A percentile compares a stretch with the other conserved stretches of the same genome.
phyloP scores from a whole-genome alignment of 305 asterid genomes.

The Fraxinus sp. region DNA sequence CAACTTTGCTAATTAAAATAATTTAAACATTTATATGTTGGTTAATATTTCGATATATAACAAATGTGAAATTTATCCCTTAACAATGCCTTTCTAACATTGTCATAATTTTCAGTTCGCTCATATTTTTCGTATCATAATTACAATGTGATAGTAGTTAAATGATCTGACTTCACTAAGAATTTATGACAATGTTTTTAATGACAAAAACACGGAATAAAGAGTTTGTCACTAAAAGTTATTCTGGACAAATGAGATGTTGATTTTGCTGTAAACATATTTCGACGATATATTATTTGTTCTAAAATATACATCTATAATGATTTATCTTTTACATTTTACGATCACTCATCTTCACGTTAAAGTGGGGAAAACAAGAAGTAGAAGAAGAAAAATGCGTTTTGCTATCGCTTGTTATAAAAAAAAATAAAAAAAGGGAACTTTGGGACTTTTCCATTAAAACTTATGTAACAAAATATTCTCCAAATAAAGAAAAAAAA shows the following conservation, averaged over 20 bases:
- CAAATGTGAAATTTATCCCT: not conserved
- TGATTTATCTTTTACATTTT: not conserved
- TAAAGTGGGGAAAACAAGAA: not conserved
- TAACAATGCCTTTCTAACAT: not conserved
- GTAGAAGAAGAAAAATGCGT: not conserved
- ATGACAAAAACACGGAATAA: too few relatives aligned
- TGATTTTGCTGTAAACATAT: not conserved
- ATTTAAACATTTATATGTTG: too few relatives aligned
- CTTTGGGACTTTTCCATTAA: not conserved
- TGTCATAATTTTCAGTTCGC: not conserved
- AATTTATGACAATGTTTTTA: not conserved
- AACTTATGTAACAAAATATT: not conserved
- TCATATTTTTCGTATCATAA: not conserved
- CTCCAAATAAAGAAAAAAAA: not conserved
- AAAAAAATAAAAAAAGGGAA: not conserved
- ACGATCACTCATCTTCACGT: not conserved
- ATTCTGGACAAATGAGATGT: not conserved
- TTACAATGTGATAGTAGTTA: not conserved
- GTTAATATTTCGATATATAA: too few relatives aligned
- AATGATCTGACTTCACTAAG: not conserved
- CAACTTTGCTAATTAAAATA: not conserved
- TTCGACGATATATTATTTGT: too few relatives aligned
- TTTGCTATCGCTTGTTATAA: not conserved
- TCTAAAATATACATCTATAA: too few relatives aligned
- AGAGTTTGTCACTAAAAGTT: too few relatives aligned